These are phyloP conservation scores for Cyanidium caldarium DNA, from an alignment of 23 red algal species.

Conservation along the genomic window DNA sequence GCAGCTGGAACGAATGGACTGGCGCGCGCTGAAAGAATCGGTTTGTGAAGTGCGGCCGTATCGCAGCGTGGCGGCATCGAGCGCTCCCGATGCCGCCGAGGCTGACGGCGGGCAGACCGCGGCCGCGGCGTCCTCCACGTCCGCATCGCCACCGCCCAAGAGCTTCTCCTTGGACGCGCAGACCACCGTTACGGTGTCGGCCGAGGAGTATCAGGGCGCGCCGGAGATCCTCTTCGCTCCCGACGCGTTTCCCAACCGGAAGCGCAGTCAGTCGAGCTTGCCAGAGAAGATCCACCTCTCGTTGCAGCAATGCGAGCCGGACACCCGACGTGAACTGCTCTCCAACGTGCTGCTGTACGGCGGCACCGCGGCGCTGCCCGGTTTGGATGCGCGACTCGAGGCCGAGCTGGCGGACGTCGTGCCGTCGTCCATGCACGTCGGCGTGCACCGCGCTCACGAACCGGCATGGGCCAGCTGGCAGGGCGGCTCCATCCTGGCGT, in stretches of 20 bases:
- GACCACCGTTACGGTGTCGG: not conserved
- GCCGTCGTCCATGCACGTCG: not conserved
- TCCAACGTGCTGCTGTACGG: not conserved
- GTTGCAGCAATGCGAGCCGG: not conserved
- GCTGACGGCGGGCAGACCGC: not conserved
- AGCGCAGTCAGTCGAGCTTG: not conserved
- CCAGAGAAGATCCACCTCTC: not conserved
- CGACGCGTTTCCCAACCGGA: not conserved
- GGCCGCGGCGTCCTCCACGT: too few relatives aligned
- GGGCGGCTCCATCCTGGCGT: slow-evolving; percentile 74
- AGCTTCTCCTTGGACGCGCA: not conserved
- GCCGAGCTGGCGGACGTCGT: not conserved
- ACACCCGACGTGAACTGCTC: not conserved
- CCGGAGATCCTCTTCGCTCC: not conserved
- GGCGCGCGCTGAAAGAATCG: not conserved
- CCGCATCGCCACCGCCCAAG: too few relatives aligned
- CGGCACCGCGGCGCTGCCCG: not conserved
- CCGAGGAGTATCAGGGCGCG: not conserved
- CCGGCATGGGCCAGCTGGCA: slow-evolving; percentile 49
- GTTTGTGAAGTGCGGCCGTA: slow-evolving; percentile 1
- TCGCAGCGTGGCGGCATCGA: not conserved
- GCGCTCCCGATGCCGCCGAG: too few relatives aligned
- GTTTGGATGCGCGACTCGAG: not conserved
- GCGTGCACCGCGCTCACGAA: slow-evolving; percentile 5
- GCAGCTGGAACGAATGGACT: not conserved